phyloP scores from a whole-genome alignment of 2,329 filamentous ascomycete genomes.

The Hymenoscyphus linearis region DNA sequence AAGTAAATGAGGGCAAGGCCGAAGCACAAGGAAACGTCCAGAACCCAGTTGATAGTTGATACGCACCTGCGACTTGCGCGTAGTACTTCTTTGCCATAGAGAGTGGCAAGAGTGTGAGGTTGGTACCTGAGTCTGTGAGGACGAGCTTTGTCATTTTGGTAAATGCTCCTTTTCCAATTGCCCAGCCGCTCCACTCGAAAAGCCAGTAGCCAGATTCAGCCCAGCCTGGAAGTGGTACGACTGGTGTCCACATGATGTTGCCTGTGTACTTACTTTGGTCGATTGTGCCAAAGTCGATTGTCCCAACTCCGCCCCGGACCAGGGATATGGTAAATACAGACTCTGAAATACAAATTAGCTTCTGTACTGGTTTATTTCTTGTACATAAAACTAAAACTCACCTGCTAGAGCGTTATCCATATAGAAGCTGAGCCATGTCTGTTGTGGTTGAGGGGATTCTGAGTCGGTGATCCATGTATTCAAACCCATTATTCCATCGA shows the following conservation, averaged over 20 bases:
- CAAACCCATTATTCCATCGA: slow-evolving; percentile 33
- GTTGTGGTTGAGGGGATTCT: slow-evolving; percentile 16
- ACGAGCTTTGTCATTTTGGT: slow-evolving; percentile 32
- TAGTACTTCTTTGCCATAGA: slow-evolving; percentile 33
- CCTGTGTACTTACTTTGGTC: slow-evolving; percentile 47
- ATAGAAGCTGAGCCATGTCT: slow-evolving; percentile 17
- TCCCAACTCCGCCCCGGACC: slow-evolving; percentile 39
- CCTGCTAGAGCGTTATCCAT: slow-evolving; percentile 9
- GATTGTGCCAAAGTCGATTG: slow-evolving; percentile 51
- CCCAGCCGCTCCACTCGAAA: slow-evolving; percentile 44
- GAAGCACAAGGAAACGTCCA: slow-evolving; percentile 32
- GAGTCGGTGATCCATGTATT: slow-evolving; percentile 32
- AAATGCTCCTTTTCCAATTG: slow-evolving; percentile 44
- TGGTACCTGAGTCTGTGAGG: slow-evolving; percentile 36
- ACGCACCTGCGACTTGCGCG: slow-evolving; percentile 29
- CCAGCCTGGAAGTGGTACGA: slow-evolving; percentile 34
- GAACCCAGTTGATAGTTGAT: slow-evolving; percentile 22
- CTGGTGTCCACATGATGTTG: slow-evolving; percentile 43
- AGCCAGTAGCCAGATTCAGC: slow-evolving; percentile 45
- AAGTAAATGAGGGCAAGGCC: slow-evolving; percentile 30
- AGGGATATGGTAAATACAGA: slow-evolving; percentile 50
- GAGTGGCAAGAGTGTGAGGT: slow-evolving; percentile 32
- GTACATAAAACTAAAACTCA: background rate
- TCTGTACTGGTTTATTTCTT: background rate
- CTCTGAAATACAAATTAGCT: slow-evolving; percentile 10